Conservation (phyloP, 306 rosid genomes). For the Vachellia collinsii region DNA sequence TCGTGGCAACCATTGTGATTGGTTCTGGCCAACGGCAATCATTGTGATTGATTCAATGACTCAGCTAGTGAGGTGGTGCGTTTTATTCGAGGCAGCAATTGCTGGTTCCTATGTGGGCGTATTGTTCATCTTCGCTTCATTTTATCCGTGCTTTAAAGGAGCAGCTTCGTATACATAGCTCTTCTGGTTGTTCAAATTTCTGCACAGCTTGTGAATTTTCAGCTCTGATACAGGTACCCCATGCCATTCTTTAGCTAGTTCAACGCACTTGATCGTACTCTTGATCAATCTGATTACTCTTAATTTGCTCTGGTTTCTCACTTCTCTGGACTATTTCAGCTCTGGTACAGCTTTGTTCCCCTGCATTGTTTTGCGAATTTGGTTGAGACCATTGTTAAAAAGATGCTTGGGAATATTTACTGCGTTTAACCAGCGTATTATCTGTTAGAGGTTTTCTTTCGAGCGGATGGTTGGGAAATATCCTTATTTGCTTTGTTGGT, state of each 20-base stretch:
- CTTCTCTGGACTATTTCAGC: neutral
- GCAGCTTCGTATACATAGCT: neutral
- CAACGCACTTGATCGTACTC: neutral
- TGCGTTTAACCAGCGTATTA: neutral
- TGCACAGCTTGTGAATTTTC: neutral
- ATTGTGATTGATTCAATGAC: neutral
- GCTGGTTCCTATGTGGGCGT: neutral
- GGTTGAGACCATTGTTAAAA: neutral
- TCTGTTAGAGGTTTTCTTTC: neutral
- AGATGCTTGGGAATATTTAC: neutral
- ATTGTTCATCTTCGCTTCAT: neutral
- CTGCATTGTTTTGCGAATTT: neutral
- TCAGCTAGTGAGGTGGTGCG: neutral
- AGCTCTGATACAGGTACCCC: slow-evolving; percentile 12
- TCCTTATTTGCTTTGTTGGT: neutral
- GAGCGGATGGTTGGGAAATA: neutral
- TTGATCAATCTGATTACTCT: neutral
- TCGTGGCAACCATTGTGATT: neutral
- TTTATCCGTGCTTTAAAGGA: neutral
- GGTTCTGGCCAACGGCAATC: neutral
- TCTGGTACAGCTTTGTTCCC: neutral
- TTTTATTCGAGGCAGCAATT: neutral
- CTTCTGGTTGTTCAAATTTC: neutral
- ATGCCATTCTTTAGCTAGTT: neutral
- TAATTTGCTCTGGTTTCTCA: neutral